Evolutionary conservation across 2,329 filamentous ascomycete genomes (phyloP).

Genomic region (Orbilia quercus): DNA sequence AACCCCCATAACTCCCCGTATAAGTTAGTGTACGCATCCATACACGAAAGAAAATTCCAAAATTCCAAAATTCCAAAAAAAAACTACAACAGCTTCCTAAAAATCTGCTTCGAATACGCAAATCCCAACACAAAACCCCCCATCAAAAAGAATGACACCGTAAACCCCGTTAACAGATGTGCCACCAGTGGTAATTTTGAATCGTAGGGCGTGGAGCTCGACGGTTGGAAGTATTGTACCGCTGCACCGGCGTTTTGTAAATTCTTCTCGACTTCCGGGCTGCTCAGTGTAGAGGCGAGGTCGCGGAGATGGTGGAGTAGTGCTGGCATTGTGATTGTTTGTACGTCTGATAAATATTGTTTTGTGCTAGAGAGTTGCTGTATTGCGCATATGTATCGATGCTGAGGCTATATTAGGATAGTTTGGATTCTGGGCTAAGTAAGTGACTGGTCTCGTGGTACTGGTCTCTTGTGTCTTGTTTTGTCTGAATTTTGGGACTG

Average conservation of each 20-base stretch:
- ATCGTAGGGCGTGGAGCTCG: conserved; percentile 14
- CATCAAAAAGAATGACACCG: conserved; percentile 22
- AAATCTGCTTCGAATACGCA: conserved; percentile 41
- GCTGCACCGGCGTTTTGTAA: conserved; percentile 12
- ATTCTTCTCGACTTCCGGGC: conserved; percentile 5
- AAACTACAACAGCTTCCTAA: not conserved
- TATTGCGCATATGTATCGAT: too few relatives aligned
- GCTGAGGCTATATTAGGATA: too few relatives aligned
- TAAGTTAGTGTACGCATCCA: too few relatives aligned
- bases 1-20: too few relatives aligned
- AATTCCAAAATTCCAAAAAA: too few relatives aligned
- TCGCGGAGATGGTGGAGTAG: not conserved
- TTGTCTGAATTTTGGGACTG: too few relatives aligned
- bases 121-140: conserved; percentile 28
- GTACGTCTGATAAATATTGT: too few relatives aligned
- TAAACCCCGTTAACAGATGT: conserved; percentile 19
- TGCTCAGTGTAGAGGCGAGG: not conserved
- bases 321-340: not conserved
- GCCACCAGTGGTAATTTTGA: conserved; percentile 30
- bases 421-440: too few relatives aligned
- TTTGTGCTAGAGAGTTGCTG: too few relatives aligned
- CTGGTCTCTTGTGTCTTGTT: too few relatives aligned
- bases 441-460: too few relatives aligned
- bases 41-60: too few relatives aligned
- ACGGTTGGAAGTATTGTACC: conserved; percentile 11